Base-by-base conservation (phyloP, 2,329 filamentous ascomycete genomes). In the Diaporthe capsici region DNA sequence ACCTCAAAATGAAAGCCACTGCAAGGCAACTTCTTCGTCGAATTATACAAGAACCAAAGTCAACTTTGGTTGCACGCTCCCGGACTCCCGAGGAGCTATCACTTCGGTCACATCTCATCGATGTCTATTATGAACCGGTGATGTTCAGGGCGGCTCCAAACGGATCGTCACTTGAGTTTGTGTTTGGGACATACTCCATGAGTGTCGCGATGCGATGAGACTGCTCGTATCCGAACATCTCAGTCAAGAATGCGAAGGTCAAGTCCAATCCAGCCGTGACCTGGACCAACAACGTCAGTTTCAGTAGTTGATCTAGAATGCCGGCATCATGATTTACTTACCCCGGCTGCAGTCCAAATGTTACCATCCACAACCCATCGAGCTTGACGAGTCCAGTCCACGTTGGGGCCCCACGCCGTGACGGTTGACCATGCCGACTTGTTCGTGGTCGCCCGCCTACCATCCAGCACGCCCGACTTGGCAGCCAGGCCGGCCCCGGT, bases 351-450 rank as follows among this genome's bases (percentile, higher is more conserved):
- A 4, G 90, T 91, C 92, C 92, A 94, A 10, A 93, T 84, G 75
- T 93, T 92, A 5, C 90, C 92, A 82, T 94, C 92, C 0, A 86
- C 84, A 0, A 93, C 89, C 90, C 91, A 94, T 53, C 93, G 86
- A 28, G 92, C 92, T 39, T 87, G 86, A 0, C 86, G 83, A 37
- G 92, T 86, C 92, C 92, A 94, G 0, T 89, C 82, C 0, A 92
- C 90, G 0, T 86, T 83, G 0, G 87, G 85, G 0, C 89, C 87
- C 71, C 87, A 82, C 1, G 84, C 80, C 2, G 84, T 88, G 12
- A 90, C 87, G 77, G 82, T 82, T 10, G 83, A 82, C 86, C 89
- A 94, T 0, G 87, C 86, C 9, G 82, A 82, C 82, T 94, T 94
- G 81, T 94, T 94, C 22, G 90, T 92, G 4, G 93, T 94, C 5